Conservation (phyloP, 768 basidiomycete species). For the Podaxis rugospora region DNA sequence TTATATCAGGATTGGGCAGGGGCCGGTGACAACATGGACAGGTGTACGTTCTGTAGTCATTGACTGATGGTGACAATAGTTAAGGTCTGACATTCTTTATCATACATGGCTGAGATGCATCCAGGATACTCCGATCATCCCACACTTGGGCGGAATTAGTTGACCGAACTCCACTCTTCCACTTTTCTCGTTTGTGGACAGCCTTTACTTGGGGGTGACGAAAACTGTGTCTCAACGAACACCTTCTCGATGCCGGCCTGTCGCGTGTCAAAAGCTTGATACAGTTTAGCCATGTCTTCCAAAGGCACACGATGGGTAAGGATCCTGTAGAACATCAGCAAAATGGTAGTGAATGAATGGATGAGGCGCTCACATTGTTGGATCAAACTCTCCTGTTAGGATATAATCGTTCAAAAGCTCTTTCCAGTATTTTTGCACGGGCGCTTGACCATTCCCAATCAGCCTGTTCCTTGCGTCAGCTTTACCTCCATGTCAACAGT, state of each 20-base stretch:
- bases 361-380: conserved; percentile 40
- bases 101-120: too few relatives aligned
- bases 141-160: neutral
- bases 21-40: neutral
- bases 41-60: neutral
- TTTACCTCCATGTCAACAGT: neutral
- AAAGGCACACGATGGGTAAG: conserved; percentile 55
- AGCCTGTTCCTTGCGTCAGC: conserved; percentile 24
- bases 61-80: neutral
- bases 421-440: conserved; percentile 71
- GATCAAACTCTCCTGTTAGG: conserved; percentile 60
- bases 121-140: too few relatives aligned
- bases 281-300: conserved; percentile 65
- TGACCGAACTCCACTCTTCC: conserved; percentile 33
- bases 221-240: conserved; percentile 67
- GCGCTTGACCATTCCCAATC: conserved; percentile 74
- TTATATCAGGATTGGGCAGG: neutral
- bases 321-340: conserved; percentile 27
- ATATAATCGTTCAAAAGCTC: conserved; percentile 65
- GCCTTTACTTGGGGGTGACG: conserved; percentile 37
- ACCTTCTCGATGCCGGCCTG: conserved; percentile 59
- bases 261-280: conserved; percentile 59
- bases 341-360: conserved; percentile 1
- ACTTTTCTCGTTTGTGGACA: conserved; percentile 52
- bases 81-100: too few relatives aligned